Conservation (phyloP, 1,284 basidiomycete genomes). For the Vanrija pseudolonga region DNA sequence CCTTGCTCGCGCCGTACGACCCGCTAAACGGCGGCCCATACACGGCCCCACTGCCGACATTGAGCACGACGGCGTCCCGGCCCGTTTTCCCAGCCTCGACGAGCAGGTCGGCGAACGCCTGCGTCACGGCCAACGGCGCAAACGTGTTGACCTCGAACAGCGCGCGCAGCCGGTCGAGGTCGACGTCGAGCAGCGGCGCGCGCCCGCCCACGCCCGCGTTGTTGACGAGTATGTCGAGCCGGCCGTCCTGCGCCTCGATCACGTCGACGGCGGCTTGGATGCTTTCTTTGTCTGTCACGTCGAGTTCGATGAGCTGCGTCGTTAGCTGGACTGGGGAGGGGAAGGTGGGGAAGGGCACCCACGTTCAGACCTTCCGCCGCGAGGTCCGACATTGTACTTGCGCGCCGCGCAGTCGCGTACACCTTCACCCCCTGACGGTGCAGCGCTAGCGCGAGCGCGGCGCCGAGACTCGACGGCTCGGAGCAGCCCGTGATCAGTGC, state of each 20-base stretch:
- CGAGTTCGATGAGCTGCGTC: conserved; percentile 12
- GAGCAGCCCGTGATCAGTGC: conserved; percentile 18
- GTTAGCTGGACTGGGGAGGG: no score
- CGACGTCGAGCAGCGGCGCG: conserved; percentile 2
- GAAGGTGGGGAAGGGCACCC: no score
- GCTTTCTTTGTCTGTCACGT: no score
- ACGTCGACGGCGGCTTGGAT: not conserved
- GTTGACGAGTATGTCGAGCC: conserved; percentile 14
- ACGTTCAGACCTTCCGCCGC: not conserved
- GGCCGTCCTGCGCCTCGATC: conserved; percentile 8
- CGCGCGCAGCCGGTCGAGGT: conserved; percentile 1
- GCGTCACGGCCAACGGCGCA: conserved; percentile 17
- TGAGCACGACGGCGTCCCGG: not conserved
- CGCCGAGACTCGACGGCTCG: conserved; percentile 13
- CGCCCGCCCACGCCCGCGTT: not conserved
- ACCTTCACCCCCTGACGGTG: not conserved
- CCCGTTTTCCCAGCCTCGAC: not conserved
- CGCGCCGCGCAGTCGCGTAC: no score
- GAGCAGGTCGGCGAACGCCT: conserved; percentile 16
- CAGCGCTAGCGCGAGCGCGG: conserved; percentile 10
- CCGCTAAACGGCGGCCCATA: no score
- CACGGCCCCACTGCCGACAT: no score
- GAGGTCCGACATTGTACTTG: no score
- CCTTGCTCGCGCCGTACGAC: not conserved
- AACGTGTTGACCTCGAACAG: conserved; percentile 27